Evolutionary conservation across 2,329 filamentous ascomycete species (phyloP).

Genomic region (Thielaviopsis populi): DNA sequence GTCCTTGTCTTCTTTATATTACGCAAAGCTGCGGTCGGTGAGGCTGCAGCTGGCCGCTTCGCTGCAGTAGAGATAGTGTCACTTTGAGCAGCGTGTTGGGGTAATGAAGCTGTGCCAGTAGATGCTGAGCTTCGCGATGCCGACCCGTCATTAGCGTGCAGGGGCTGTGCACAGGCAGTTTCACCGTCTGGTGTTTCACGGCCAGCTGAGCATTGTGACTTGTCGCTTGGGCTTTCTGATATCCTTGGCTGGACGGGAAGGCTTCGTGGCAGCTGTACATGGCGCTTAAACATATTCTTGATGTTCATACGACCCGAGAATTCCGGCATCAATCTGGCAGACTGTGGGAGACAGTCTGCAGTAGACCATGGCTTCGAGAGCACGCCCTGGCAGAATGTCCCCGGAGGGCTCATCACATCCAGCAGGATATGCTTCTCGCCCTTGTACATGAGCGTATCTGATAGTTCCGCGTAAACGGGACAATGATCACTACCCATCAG

Average conservation of each 20-base stretch:
- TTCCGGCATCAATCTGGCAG: constrained; percentile 71
- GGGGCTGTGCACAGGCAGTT: not conserved
- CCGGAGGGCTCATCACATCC: constrained; percentile 65
- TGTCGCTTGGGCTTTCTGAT: not conserved
- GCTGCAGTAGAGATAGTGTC: not conserved
- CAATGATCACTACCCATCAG: constrained; percentile 94
- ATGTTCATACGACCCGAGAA: constrained; percentile 77
- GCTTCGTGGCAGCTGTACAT: not conserved
- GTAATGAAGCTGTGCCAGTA: not conserved
- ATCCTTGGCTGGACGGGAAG: not conserved
- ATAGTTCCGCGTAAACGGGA: constrained; percentile 67
- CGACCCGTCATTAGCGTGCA: not conserved
- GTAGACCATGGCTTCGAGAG: constrained; percentile 50
- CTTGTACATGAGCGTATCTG: constrained; percentile 41
- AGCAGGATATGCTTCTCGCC: constrained; percentile 38
- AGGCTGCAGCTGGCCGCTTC: constrained; percentile 9
- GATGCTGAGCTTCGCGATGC: not conserved
- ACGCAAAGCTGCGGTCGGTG: constrained; percentile 24
- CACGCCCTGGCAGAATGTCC: constrained; percentile 52
- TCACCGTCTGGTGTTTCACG: not conserved
- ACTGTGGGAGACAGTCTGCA: constrained; percentile 56
- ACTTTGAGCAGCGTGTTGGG: not conserved
- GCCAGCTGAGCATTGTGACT: not conserved
- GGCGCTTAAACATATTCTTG: constrained; percentile 68
- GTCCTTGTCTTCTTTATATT: constrained; percentile 13